Conservation (phyloP, 208 protist genomes). For the Acanthamoeba culbertsoni region DNA sequence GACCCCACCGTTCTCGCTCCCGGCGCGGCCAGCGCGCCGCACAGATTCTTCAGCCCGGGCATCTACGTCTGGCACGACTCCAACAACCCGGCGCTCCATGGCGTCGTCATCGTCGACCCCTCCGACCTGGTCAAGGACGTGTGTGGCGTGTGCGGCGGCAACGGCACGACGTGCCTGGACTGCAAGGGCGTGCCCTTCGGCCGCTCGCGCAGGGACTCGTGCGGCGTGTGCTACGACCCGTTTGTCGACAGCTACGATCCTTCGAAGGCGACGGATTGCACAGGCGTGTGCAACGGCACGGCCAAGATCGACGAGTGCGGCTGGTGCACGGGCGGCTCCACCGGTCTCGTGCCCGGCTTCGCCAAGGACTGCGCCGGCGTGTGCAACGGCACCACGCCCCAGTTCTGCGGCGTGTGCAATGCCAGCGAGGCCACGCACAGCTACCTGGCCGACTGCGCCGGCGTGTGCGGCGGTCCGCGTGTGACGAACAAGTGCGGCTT, state of each 20-base stretch:
- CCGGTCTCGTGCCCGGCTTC: not conserved
- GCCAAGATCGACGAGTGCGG: not conserved
- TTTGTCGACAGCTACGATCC: not conserved
- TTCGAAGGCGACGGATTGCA: not conserved
- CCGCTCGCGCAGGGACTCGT: not conserved
- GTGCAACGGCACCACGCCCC: constrained; percentile 9
- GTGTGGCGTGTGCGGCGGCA: constrained; percentile 48
- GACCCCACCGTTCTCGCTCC: not conserved
- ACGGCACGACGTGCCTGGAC: not conserved
- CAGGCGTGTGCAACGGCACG: constrained; percentile 19
- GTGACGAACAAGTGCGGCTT: not conserved
- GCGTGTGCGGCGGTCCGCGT: not conserved
- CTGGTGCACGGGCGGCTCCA: not conserved
- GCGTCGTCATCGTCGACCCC: not conserved
- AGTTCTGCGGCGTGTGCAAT: not conserved
- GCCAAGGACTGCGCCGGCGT: constrained; percentile 13
- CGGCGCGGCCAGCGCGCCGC: not conserved
- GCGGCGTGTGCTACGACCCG: constrained; percentile 48
- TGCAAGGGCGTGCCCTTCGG: not conserved
- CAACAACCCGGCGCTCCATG: not conserved
- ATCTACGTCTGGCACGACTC: constrained; percentile 55
- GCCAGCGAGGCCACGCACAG: not conserved
- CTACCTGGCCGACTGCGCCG: not conserved
- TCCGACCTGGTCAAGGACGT: not conserved
- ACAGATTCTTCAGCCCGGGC: constrained; percentile 16